phyloP scores from a whole-genome alignment of 768 basidiomycete species.

The Termitomyces sp. region DNA sequence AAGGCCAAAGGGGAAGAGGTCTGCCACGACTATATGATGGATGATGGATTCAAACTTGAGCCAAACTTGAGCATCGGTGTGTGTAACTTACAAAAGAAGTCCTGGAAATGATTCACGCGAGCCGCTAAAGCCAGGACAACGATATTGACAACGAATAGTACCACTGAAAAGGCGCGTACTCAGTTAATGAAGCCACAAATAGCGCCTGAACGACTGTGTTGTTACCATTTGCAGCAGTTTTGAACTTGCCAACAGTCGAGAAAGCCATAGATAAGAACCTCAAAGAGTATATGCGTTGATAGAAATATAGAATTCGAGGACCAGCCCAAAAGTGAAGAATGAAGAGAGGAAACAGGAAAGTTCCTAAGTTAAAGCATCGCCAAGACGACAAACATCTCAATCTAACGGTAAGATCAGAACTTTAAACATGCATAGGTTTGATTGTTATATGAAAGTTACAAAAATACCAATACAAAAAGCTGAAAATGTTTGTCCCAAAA shows the following conservation, averaged over 20 bases:
- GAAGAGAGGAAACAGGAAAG: not conserved
- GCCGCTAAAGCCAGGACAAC: conserved; percentile 48
- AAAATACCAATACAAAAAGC: not conserved
- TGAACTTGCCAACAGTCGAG: conserved; percentile 11
- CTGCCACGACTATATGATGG: conserved; percentile 48
- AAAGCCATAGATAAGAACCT: conserved; percentile 8
- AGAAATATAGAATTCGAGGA: not conserved
- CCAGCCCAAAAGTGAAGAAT: not conserved
- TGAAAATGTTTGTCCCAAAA: conserved; percentile 57
- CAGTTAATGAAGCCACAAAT: not conserved
- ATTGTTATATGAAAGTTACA: not conserved
- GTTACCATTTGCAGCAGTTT: conserved; percentile 11
- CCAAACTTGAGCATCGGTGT: not conserved
- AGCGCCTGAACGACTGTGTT: not conserved
- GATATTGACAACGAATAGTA: conserved; percentile 41
- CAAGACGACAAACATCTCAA: conserved; percentile 3
- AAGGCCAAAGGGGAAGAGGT: conserved; percentile 56
- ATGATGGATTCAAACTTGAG: not conserved
- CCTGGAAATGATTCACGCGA: conserved; percentile 51
- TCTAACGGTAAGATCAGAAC: not conserved
- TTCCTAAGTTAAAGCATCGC: not conserved
- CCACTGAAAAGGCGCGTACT: conserved; percentile 21
- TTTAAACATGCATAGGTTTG: not conserved
- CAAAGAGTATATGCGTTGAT: not conserved
- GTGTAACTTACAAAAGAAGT: conserved; percentile 51